Evolutionary conservation across 2,329 filamentous ascomycete species (phyloP), one percentile per base, ranked within the genome.

Genomic region (Cladosporium sp.): DNA sequence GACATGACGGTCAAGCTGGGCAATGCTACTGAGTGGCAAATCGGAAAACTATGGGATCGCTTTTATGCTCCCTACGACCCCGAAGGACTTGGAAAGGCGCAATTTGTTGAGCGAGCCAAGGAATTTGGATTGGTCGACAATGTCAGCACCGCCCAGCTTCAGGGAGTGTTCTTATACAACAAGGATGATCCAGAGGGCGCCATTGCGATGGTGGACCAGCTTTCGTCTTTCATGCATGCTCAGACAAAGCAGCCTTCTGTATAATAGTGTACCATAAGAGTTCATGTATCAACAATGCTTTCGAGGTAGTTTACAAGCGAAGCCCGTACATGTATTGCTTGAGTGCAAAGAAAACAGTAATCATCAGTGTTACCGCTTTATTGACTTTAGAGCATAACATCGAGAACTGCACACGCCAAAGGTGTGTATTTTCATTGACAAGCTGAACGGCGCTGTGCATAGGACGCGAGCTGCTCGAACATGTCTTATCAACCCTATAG

Each of bases 141-240:
- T 45, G 75, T 89, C 13, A 97, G 91, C 66, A 91, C 92, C 4
- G 93, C 93, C 22, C 89, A 90, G 18, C 82, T 98, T 25, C 93
- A 98, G 69, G 93, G 93, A 0, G 70, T 98, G 38, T 98, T 98
- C 68, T 69, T 97, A 67, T 95, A 94, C 67, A 94, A 97, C 71
- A 98, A 98, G 72, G 86, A 85, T 56, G 80, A 95, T 60, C 86
- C 91, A 75, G 78, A 90, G 57, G 90, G 92, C 2, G 92, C 92
- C 12, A 91, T 97, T 19, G 55, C 56, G 11, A 67, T 64, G 57
- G 56, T 67, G 7, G 60, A 62, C 35, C 59, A 67, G 51, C 53
- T 69, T 15, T 56, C 56, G 3, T 49, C 56, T 12, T 25, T 51
- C 45, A 40, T 48, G 45, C 45, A 48, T 48, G 45, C 45, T 8